Evolutionary conservation across 164 flowering plant species (phyloP).

Genomic region (Nelumbo lutea): DNA sequence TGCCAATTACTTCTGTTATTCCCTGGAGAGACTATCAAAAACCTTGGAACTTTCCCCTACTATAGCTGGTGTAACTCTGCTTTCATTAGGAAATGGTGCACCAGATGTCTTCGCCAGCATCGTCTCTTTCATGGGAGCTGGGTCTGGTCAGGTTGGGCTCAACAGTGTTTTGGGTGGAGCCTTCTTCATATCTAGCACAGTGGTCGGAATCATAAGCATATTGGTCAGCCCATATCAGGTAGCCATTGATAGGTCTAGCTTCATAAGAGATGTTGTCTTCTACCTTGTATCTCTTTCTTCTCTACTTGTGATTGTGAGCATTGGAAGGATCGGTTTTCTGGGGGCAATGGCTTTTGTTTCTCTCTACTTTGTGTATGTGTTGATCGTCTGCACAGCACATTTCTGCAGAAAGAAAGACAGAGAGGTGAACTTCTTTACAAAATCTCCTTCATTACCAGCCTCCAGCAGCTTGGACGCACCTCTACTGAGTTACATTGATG

Average conservation of each 20-base stretch:
- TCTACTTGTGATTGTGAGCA: slow-evolving; percentile 32
- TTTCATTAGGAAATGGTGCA: slow-evolving; percentile 82
- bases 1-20: slow-evolving; percentile 65
- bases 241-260: slow-evolving; percentile 34
- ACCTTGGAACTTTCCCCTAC: slow-evolving; percentile 58
- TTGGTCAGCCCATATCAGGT: slow-evolving; percentile 17
- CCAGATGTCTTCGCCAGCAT: slow-evolving; percentile 74
- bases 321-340: slow-evolving; percentile 47
- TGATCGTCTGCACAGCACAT: slow-evolving; percentile 38
- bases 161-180: slow-evolving; percentile 74
- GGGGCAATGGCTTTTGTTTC: slow-evolving; percentile 49
- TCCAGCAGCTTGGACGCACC: slow-evolving; percentile 19
- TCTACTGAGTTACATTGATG: slow-evolving; percentile 15
- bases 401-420: slow-evolving; percentile 13
- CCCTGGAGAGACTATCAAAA: slow-evolving; percentile 53
- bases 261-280: slow-evolving; percentile 58
- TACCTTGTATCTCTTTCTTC: slow-evolving; percentile 34
- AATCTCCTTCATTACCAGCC: slow-evolving; percentile 13
- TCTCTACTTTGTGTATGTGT: slow-evolving; percentile 55
- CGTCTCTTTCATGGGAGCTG: slow-evolving; percentile 52
- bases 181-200: slow-evolving; percentile 58
- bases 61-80: slow-evolving; percentile 76
- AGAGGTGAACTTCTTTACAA: slow-evolving; percentile 7
- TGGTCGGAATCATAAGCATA: slow-evolving; percentile 59
- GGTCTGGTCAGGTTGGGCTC: slow-evolving; percentile 46